Base-by-base conservation (phyloP, 1,284 basidiomycete genomes). In the Leccinum subrobustum region DNA sequence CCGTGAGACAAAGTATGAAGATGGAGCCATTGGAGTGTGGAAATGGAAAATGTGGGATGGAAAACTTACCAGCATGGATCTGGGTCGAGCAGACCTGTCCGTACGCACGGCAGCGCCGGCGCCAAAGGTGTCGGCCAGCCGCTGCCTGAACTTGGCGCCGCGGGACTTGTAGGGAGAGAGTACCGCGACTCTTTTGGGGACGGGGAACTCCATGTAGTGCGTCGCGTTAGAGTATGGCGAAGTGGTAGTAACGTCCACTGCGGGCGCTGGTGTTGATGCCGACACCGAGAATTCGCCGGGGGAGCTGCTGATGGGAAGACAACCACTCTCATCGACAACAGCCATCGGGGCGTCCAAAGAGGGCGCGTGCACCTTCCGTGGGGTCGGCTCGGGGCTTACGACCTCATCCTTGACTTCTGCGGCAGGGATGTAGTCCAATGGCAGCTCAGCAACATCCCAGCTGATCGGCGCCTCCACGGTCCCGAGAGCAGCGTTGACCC, bases 401-500 rank as follows among this genome's bases (percentile, higher is more conserved):
- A 35, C 25, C 23, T 56, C 52, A 0, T 60, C 59, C 2, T 64
- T 58, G 23, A 50, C 23, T 14, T 7, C 23, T 2, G 14, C 25
- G 14, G 4, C 23, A 54, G 31, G 20, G 50, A 29, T 54, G 7
- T 57, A 37, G 33, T 70, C 56, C 27, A 57, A 4, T 52, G 33
- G 33, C 33, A 42, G n/a, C 39, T 42, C 39, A 18, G 61, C 63
- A 3, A 50, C 58, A 9, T 58, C 59, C 69, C 69, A 71, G 54
- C 42, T 25, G 25, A 71, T 52, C 3, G 68, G 58, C 4, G 70
- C 72, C 7, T 60, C 11, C 5, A 57, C 55, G 0, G 72, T 71
- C 33, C 60, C 72, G 7, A 71, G 70, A 1, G 70, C 67, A 3
- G 60, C 60, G n/a, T 71, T 72, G 25, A 71, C 55, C 27, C 27